A percentile compares a stretch with the other conserved stretches of the same genome.
phyloP scores from a whole-genome alignment of 495 filamentous ascomycete genomes.

The Annulohypoxylon maeteangense region DNA sequence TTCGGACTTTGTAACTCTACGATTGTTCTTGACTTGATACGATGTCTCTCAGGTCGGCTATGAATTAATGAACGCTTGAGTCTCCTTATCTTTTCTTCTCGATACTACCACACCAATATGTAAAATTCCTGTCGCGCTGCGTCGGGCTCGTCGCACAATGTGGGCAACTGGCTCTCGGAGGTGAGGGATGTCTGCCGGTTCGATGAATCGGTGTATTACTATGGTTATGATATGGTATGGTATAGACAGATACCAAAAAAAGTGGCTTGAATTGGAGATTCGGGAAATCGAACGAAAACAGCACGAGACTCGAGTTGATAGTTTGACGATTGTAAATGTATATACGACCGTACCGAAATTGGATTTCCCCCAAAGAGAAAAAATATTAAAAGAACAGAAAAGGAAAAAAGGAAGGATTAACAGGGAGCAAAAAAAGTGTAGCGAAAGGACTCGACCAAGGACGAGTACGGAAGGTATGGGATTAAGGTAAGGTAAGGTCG shows the following conservation, averaged over 20 bases:
- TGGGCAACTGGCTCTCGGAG: slow-evolving; percentile 21
- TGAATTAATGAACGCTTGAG: slow-evolving; percentile 27
- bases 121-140: slow-evolving; percentile 24
- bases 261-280: slow-evolving; percentile 39
- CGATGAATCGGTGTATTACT: slow-evolving; percentile 40
- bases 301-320: slow-evolving; percentile 28
- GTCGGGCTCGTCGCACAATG: slow-evolving; percentile 35
- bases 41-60: slow-evolving; percentile 22
- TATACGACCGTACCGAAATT: slow-evolving; percentile 30
- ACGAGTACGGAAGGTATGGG: slow-evolving; percentile 38
- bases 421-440: slow-evolving; percentile 26
- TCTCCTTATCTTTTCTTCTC: slow-evolving; percentile 16
- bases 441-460: slow-evolving; percentile 39
- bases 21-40: slow-evolving; percentile 19
- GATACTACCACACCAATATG: slow-evolving; percentile 28
- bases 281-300: slow-evolving; percentile 35
- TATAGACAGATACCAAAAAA: slow-evolving; percentile 36
- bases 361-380: slow-evolving; percentile 27
- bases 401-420: slow-evolving; percentile 30
- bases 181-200: slow-evolving; percentile 27
- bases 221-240: slow-evolving; percentile 18
- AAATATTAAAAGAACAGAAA: slow-evolving; percentile 32
- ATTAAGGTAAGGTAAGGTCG: slow-evolving; percentile 41
- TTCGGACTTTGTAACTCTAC: slow-evolving; percentile 30
- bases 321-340: slow-evolving; percentile 28